Conservation (phyloP, 148 eudicot genomes). For the Diospyros lotus region DNA sequence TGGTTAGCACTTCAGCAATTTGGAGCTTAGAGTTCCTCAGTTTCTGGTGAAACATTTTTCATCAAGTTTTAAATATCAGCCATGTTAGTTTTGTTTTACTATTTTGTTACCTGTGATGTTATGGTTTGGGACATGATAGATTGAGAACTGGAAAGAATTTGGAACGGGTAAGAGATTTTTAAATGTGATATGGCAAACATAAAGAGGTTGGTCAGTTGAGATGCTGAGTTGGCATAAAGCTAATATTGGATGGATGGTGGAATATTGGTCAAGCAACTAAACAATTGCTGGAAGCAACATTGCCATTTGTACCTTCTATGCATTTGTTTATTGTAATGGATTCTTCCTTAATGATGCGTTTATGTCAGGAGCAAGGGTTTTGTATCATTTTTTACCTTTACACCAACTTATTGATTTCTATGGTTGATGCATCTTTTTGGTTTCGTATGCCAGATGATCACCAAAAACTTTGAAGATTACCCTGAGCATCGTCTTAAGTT, state of each 20-base stretch:
- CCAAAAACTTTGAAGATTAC: constrained; percentile 98
- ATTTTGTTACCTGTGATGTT: neutral
- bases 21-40: neutral
- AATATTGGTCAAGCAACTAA: neutral
- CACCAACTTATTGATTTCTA: neutral
- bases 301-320: neutral
- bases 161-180: neutral
- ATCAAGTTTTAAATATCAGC: neutral
- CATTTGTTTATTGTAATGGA: neutral
- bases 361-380: neutral
- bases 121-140: neutral
- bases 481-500: constrained; percentile 98
- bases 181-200: neutral
- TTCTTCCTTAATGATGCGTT: neutral
- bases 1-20: neutral
- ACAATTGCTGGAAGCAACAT: too few species aligned
- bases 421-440: constrained; percentile 12
- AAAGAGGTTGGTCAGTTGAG: neutral
- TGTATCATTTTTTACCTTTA: neutral
- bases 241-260: neutral
- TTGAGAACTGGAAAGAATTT: neutral
- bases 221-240: neutral
- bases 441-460: constrained; percentile 70
- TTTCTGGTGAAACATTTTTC: neutral
- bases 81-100: neutral